Percentiles rank a stretch among this genome's conserved stretches.
Evolutionary conservation across 169 alveolate genomes (phyloP).

Genomic region (Cryptosporidium tyzzeri): DNA sequence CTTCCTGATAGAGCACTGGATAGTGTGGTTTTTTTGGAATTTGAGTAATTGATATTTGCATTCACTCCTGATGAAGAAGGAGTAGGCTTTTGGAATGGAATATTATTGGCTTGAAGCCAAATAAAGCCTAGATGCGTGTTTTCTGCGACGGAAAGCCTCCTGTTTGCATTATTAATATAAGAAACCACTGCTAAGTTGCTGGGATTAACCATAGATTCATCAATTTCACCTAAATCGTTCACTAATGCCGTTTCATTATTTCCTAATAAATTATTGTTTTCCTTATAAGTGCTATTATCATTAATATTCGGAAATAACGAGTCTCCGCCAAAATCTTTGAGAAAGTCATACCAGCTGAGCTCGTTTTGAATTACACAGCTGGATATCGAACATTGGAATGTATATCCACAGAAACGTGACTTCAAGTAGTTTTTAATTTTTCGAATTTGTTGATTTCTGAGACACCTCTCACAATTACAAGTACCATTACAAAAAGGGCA

Average conservation of each 20-base stretch:
- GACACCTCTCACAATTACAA: slow-evolving; percentile 71
- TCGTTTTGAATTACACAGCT: slow-evolving; percentile 25
- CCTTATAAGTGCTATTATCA: background rate
- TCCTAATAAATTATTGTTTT: background rate
- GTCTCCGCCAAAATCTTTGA: slow-evolving; percentile 51
- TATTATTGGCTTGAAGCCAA: slow-evolving; percentile 69
- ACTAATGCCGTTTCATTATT: background rate
- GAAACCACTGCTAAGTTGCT: slow-evolving; percentile 40
- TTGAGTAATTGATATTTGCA: background rate
- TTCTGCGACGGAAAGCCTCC: slow-evolving; percentile 47
- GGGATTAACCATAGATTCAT: slow-evolving; percentile 26
- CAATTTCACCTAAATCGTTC: slow-evolving; percentile 48
- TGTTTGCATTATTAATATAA: slow-evolving; percentile 21
- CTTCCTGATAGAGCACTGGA: background rate
- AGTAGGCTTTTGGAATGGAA: slow-evolving; percentile 42
- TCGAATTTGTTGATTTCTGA: slow-evolving; percentile 62
- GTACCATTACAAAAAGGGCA: slow-evolving; percentile 72
- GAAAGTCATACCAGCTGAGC: slow-evolving; percentile 54
- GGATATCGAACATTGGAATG: slow-evolving; percentile 51
- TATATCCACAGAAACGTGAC: slow-evolving; percentile 39
- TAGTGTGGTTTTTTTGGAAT: background rate
- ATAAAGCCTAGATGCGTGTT: slow-evolving; percentile 59
- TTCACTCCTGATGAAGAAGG: background rate
- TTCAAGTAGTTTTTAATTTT: slow-evolving; percentile 61
- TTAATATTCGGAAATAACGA: background rate